phyloP scores from a whole-genome alignment of 352 stramenopile species.

The Peronospora destructor region DNA sequence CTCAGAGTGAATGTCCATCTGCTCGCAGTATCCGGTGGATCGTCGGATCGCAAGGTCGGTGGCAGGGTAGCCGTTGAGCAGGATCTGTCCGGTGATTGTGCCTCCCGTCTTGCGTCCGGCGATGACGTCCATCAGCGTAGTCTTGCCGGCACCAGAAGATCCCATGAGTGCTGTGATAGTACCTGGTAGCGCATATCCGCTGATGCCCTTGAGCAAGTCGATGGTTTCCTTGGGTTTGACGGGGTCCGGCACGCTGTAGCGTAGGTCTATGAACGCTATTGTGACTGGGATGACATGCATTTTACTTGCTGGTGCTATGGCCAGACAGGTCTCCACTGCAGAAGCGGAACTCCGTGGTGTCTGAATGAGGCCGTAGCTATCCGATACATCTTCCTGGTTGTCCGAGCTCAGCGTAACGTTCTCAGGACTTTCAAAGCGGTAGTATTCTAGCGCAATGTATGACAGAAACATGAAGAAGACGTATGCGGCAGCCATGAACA shows the following conservation, averaged over 20 bases:
- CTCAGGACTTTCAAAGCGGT: conserved; percentile 16
- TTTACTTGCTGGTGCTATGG: not conserved
- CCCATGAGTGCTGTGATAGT: no score
- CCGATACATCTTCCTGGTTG: not conserved
- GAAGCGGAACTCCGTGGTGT: conserved; percentile 1
- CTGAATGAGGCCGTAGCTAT: conserved; percentile 2
- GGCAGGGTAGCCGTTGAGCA: no score
- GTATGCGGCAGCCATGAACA: conserved; percentile 6
- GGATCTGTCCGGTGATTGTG: no score
- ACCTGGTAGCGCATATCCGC: no score
- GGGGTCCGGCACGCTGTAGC: conserved; percentile 13
- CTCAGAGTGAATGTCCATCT: conserved; percentile 83
- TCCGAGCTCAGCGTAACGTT: conserved; percentile 1
- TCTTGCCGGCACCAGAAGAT: no score
- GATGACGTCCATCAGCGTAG: no score
- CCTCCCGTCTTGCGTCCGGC: no score
- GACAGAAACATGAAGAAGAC: conserved; percentile 14
- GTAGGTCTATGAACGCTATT: conserved; percentile 15
- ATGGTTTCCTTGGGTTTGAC: no score
- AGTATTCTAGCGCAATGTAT: conserved; percentile 12
- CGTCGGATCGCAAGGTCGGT: no score
- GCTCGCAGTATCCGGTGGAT: conserved; percentile 46
- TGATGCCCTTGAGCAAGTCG: no score
- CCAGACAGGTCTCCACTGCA: not conserved
- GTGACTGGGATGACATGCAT: conserved; percentile 10